Evolutionary conservation across 2,329 filamentous ascomycete genomes (phyloP).

Genomic region (Aspergillus latus): DNA sequence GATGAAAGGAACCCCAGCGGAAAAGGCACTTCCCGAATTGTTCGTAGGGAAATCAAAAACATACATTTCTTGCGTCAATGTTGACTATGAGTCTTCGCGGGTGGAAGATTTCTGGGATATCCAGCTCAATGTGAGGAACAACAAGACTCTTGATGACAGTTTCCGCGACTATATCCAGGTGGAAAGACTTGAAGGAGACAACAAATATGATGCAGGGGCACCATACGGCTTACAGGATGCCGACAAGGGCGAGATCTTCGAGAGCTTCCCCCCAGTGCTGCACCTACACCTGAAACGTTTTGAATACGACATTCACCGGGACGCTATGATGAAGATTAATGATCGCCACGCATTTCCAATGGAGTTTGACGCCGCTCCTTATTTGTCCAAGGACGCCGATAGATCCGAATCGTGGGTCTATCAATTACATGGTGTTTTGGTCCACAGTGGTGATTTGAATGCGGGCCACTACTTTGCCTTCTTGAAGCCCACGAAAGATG

Average conservation of each 20-base stretch:
- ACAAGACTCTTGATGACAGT: slow-evolving; percentile 88
- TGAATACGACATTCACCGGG: slow-evolving; percentile 93
- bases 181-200: slow-evolving; percentile 95
- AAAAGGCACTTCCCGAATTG: slow-evolving; percentile 83
- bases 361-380: slow-evolving; percentile 68
- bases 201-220: slow-evolving; percentile 93
- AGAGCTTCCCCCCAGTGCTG: slow-evolving; percentile 88
- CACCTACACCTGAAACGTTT: slow-evolving; percentile 96
- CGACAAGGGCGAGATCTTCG: slow-evolving; percentile 96
- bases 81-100: slow-evolving; percentile 93
- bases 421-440: slow-evolving; percentile 89
- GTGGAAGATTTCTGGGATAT: slow-evolving; percentile 99
- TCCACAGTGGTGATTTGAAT: slow-evolving; percentile 95
- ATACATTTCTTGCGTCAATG: slow-evolving; percentile 97
- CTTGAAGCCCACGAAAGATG: slow-evolving; percentile 87
- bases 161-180: slow-evolving; percentile 96
- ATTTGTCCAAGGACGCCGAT: slow-evolving; percentile 81
- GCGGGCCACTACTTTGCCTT: slow-evolving; percentile 98
- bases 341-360: slow-evolving; percentile 51
- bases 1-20: slow-evolving; percentile 94
- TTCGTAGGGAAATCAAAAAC: slow-evolving; percentile 99
- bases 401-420: slow-evolving; percentile 87
- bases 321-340: slow-evolving; percentile 96
- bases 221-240: slow-evolving; percentile 92
- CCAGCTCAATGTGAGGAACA: slow-evolving; percentile 92